Evolutionary conservation across 1,284 basidiomycete genomes (phyloP).

Genomic region (Austroboletus novae-zelandiae): DNA sequence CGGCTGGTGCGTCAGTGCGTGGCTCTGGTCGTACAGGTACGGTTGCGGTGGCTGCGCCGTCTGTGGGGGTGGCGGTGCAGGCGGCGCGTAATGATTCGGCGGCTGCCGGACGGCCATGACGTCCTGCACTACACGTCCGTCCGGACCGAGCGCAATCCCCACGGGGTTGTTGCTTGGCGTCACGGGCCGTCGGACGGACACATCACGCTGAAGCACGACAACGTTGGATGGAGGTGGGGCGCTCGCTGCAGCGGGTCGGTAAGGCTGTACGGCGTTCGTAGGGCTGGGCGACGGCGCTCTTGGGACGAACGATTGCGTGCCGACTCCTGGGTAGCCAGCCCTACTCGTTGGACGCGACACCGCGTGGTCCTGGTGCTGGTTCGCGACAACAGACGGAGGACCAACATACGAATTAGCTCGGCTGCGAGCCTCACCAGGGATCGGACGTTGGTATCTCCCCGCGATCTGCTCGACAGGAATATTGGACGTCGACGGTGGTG

Average conservation of each 20-base stretch:
- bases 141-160: conserved; percentile 31
- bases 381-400: conserved; percentile 19
- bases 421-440: conserved; percentile 77
- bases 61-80: conserved; percentile 10
- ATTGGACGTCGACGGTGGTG: conserved; percentile 43
- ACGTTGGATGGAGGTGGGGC: conserved; percentile 2
- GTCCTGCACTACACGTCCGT: conserved; percentile 33
- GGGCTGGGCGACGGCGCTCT: conserved; percentile 22
- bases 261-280: conserved; percentile 13
- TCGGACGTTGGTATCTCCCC: conserved; percentile 75
- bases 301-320: conserved; percentile 51
- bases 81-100: conserved; percentile 12
- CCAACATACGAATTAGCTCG: conserved; percentile 46
- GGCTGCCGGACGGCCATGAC: conserved; percentile 20
- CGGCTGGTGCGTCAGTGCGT: conserved; percentile 17
- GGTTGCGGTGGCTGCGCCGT: conserved; percentile 19
- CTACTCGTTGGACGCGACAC: conserved; percentile 50
- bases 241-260: background rate
- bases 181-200: conserved; percentile 20
- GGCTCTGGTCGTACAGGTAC: conserved; percentile 21
- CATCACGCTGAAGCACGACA: conserved; percentile 9
- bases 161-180: conserved; percentile 27
- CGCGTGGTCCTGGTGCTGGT: conserved; percentile 38
- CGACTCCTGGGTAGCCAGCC: conserved; percentile 76
- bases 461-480: conserved; percentile 71